These are phyloP conservation scores for Kodamaea derodonti DNA, from an alignment of 1,139 yeast genomes.

Conservation along the genomic window DNA sequence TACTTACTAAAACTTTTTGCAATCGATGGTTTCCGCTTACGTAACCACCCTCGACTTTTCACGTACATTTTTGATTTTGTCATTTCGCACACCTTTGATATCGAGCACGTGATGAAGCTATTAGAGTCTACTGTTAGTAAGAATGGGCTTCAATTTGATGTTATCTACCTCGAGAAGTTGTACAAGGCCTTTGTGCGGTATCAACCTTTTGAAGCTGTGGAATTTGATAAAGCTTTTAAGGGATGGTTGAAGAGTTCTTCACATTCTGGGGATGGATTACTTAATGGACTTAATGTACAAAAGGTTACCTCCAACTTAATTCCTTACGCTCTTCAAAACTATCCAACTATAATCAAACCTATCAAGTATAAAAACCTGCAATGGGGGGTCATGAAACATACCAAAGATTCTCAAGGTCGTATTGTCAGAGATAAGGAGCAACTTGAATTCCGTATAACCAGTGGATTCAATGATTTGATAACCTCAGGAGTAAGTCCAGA, in stretches of 20 bases:
- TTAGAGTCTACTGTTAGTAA: conserved; percentile 17
- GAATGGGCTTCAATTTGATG: conserved; percentile 16
- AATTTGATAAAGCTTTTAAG: conserved; percentile 21
- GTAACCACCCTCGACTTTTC: conserved; percentile 1
- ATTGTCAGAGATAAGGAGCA: conserved; percentile 19
- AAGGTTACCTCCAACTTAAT: conserved; percentile 27
- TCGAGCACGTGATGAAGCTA: conserved; percentile 8
- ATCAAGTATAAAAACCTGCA: conserved; percentile 18
- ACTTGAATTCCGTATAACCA: conserved; percentile 28
- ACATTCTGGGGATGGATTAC: neutral
- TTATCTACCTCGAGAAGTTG: conserved; percentile 21
- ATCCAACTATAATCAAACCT: conserved; percentile 12
- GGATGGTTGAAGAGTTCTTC: conserved; percentile 18
- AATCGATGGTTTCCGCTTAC: conserved; percentile 6
- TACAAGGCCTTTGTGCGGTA: conserved; percentile 30
- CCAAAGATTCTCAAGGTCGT: conserved; percentile 14
- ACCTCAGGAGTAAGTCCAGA: conserved; percentile 38
- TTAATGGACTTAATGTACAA: conserved; percentile 15
- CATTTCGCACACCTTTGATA: conserved; percentile 4
- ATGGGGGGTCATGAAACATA: conserved; percentile 20
- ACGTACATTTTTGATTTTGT: conserved; percentile 6
- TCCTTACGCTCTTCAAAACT: conserved; percentile 25
- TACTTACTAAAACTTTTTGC: conserved; percentile 6
- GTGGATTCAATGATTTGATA: conserved; percentile 33
- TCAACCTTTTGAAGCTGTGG: conserved; percentile 31